Conservation (phyloP, 1,139 yeast genomes). For the Meyerozyma sp. region DNA sequence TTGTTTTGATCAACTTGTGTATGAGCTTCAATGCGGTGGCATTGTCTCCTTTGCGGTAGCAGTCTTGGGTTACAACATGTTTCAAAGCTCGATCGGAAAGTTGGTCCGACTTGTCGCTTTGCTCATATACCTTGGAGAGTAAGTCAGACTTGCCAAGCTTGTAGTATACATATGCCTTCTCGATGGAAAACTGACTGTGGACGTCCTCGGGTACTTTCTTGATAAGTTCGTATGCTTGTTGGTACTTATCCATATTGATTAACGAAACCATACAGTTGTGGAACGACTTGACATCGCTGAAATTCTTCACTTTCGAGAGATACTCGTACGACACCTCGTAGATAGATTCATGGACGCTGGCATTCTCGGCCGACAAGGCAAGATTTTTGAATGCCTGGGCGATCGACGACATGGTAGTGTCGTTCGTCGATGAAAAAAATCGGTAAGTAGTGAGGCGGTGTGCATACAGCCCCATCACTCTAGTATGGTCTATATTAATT, state of each 20-base stretch:
- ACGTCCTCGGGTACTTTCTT: constrained; percentile 32
- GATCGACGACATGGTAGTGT: constrained; percentile 32
- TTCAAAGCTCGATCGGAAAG: constrained; percentile 45
- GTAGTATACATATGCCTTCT: constrained; percentile 67
- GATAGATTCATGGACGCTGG: constrained; percentile 34
- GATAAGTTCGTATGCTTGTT: constrained; percentile 47
- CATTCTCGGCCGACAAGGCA: constrained; percentile 14
- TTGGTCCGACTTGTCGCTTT: constrained; percentile 12
- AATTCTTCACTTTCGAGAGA: constrained; percentile 35
- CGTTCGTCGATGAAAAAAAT: background rate
- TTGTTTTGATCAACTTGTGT: constrained; percentile 40
- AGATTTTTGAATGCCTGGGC: constrained; percentile 41
- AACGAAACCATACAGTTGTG: constrained; percentile 63
- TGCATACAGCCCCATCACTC: background rate
- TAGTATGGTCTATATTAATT: background rate
- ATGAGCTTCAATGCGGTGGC: constrained; percentile 53
- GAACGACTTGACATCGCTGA: constrained; percentile 47
- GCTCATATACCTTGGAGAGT: constrained; percentile 35
- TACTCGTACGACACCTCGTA: constrained; percentile 40
- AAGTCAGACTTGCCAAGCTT: constrained; percentile 47
- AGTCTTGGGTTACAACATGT: constrained; percentile 81
- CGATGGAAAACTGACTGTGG: constrained; percentile 40
- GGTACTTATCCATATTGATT: constrained; percentile 67
- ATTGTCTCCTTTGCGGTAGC: constrained; percentile 62
- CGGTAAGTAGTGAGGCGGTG: background rate